Percentiles rank a stretch among this genome's conserved stretches.
Conservation (phyloP, 305 asterid species). For the Plantago coronopus region DNA sequence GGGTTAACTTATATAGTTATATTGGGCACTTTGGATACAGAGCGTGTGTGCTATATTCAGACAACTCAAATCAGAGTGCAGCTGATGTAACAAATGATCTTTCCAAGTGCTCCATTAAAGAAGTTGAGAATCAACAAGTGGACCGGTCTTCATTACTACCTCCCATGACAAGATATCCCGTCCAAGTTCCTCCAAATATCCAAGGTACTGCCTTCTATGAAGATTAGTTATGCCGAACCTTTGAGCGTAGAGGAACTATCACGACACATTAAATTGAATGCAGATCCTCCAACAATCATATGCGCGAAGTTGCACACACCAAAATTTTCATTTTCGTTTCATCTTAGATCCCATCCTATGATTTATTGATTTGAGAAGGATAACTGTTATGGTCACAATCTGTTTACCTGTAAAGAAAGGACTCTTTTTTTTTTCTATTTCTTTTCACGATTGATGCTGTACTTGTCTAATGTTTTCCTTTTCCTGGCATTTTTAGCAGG, state of each 20-base stretch:
- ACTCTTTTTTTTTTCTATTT: not conserved
- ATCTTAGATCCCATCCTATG: not conserved
- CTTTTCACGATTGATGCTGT: not conserved
- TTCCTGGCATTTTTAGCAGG: slow-evolving; percentile 36
- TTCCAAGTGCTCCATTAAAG: slow-evolving; percentile 73
- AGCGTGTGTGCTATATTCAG: slow-evolving; percentile 68
- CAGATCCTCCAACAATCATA: too few relatives aligned
- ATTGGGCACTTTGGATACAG: slow-evolving; percentile 33
- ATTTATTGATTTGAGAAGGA: too few relatives aligned
- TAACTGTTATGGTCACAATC: too few relatives aligned
- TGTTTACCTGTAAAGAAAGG: not conserved
- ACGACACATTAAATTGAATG: not conserved
- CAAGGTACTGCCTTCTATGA: slow-evolving; percentile 48
- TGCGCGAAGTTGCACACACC: not conserved
- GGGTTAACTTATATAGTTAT: too few relatives aligned
- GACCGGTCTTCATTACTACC: slow-evolving; percentile 45
- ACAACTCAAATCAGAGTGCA: slow-evolving; percentile 49
- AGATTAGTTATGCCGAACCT: too few relatives aligned
- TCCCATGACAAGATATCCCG: slow-evolving; percentile 69
- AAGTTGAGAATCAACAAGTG: slow-evolving; percentile 52
- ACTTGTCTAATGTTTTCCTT: not conserved
- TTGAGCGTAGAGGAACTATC: not conserved
- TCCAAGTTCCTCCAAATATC: slow-evolving; percentile 74
- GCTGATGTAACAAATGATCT: slow-evolving; percentile 61
- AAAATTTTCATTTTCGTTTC: not conserved